These are phyloP conservation scores for Melaleuca quinquenervia DNA, from an alignment of 345 rosid genomes.

Conservation along the genomic window DNA sequence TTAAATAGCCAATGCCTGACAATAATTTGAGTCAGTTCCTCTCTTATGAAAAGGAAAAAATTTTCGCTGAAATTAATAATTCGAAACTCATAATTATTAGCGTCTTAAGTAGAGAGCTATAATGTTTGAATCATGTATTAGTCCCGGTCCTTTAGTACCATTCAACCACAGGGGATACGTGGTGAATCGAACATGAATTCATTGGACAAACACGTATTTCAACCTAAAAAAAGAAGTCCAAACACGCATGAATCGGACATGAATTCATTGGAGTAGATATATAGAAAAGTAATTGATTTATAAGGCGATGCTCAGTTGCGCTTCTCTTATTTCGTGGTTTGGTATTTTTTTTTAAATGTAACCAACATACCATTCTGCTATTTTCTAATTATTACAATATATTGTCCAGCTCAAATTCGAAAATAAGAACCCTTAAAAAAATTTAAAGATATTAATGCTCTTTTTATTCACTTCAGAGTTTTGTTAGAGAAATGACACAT, in stretches of 20 bases:
- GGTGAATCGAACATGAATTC: too few species aligned
- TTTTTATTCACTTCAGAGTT: not conserved
- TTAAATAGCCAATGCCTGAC: too few species aligned
- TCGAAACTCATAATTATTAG: too few species aligned
- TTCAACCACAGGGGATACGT: too few species aligned
- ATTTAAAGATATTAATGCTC: not conserved
- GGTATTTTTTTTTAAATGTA: not conserved
- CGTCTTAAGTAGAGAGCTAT: too few species aligned
- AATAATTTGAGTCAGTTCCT: not conserved
- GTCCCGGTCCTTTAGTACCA: too few species aligned
- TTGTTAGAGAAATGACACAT: not conserved
- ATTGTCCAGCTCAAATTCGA: not conserved
- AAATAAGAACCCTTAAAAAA: not conserved
- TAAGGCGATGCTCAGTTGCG: too few species aligned
- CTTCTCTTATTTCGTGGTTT: too few species aligned
- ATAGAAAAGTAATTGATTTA: not conserved
- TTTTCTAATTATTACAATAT: not conserved
- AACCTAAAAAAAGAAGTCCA: too few species aligned
- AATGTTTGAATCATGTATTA: too few species aligned
- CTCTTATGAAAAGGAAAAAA: not conserved
- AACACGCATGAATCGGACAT: not conserved
- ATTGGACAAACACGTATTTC: too few species aligned
- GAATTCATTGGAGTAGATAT: not conserved
- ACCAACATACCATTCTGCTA: not conserved
- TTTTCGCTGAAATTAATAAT: too few species aligned